Evolutionary conservation across 306 rosid genomes (phyloP).

Genomic region (Trifolium fragiferum): DNA sequence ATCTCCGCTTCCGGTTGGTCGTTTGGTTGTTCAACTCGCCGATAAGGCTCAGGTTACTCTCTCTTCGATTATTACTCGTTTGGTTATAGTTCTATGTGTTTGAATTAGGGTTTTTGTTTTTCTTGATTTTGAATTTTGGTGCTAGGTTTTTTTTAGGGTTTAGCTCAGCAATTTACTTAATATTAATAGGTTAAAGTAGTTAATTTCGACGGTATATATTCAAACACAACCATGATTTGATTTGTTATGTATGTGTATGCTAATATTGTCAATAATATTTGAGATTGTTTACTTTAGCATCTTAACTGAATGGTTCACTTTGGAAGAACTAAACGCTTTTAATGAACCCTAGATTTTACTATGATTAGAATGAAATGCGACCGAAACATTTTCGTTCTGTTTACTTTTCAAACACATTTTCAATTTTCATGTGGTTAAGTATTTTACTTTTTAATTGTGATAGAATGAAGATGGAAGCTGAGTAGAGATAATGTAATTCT

Average conservation of each 20-base stretch:
- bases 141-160: constrained; percentile 30
- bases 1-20: constrained; percentile 88
- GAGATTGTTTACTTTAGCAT: neutral
- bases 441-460: no score
- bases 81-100: no score
- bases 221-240: no score
- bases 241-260: neutral
- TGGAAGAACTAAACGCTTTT: no score
- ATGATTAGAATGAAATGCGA: neutral
- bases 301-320: no score
- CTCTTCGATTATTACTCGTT: neutral
- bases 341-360: neutral
- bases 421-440: no score
- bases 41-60: constrained; percentile 88
- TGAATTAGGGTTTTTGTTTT: no score
- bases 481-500: no score
- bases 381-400: neutral
- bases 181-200: neutral
- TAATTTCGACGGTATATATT: neutral
- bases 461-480: no score
- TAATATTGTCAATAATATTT: neutral
- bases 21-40: constrained; percentile 97
- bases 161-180: neutral
- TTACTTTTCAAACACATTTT: no score
- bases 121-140: neutral